phyloP scores from a whole-genome alignment of 495 filamentous ascomycete genomes.

The Aspergillus sclerotiicarbonarius region DNA sequence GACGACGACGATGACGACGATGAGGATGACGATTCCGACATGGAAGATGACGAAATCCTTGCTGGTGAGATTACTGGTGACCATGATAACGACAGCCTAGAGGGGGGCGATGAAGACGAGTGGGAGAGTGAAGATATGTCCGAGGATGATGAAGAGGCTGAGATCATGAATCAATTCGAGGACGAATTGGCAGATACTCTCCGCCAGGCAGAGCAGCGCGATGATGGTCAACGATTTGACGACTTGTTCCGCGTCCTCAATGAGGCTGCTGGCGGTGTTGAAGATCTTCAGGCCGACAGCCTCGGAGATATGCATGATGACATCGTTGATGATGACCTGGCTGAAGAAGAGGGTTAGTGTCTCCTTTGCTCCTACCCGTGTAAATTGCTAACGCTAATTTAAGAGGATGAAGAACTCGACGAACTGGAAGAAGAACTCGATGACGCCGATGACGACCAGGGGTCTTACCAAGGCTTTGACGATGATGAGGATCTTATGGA shows the following conservation, averaged over 20 bases:
- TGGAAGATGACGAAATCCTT: constrained; percentile 54
- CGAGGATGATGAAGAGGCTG: constrained; percentile 54
- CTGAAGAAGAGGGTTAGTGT: constrained; percentile 67
- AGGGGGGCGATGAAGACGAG: constrained; percentile 55
- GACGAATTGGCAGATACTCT: constrained; percentile 56
- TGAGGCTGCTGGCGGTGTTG: constrained; percentile 37
- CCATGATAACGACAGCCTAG: constrained; percentile 62
- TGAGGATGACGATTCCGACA: constrained; percentile 56
- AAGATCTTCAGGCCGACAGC: constrained; percentile 35
- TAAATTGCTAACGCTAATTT: constrained; percentile 16
- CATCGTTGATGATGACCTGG: constrained; percentile 66
- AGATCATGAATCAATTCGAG: constrained; percentile 50
- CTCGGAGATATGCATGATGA: constrained; percentile 45
- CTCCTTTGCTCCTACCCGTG: not conserved
- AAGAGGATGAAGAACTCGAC: constrained; percentile 54
- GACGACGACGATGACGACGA: constrained; percentile 69
- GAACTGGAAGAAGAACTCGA: constrained; percentile 50
- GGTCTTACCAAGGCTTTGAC: constrained; percentile 45
- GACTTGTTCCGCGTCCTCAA: constrained; percentile 45
- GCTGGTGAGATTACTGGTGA: constrained; percentile 58
- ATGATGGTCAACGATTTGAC: constrained; percentile 53
- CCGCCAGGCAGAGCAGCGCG: constrained; percentile 62
- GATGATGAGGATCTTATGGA: constrained; percentile 54
- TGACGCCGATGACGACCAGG: constrained; percentile 48
- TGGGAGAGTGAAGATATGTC: constrained; percentile 61